phyloP scores from a whole-genome alignment of 257 asterid species.

The Forsythia viridissima region DNA sequence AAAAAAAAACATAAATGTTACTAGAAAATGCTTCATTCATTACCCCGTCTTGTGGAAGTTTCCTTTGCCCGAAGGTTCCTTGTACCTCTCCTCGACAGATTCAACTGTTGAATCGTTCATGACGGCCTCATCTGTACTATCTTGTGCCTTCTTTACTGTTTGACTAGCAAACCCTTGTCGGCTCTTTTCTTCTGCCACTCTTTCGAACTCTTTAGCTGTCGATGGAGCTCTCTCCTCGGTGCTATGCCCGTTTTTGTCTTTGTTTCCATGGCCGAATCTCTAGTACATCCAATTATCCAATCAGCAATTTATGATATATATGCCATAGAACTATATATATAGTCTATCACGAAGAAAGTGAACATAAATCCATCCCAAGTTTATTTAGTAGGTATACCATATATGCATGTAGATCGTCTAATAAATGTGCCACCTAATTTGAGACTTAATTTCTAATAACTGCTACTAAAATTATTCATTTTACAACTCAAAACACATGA shows the following conservation, averaged over 20 bases:
- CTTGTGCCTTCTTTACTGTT: slow-evolving; percentile 15
- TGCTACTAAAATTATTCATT: no score
- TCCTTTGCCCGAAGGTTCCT: slow-evolving; percentile 17
- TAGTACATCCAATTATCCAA: not conserved
- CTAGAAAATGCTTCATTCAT: not conserved
- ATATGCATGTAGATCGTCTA: no score
- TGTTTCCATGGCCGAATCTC: not conserved
- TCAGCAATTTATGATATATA: not conserved
- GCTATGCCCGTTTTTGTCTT: not conserved
- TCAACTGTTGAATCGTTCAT: not conserved
- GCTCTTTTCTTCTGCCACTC: slow-evolving; percentile 29
- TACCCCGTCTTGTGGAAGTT: slow-evolving; percentile 2
- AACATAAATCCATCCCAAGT: no score
- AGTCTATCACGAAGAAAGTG: no score
- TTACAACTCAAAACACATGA: no score
- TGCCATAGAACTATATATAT: no score
- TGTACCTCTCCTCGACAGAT: slow-evolving; percentile 14
- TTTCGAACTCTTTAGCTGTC: slow-evolving; percentile 28
- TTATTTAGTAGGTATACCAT: no score
- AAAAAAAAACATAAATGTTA: not conserved
- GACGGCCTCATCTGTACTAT: slow-evolving; percentile 5
- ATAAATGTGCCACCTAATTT: no score
- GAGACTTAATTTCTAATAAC: no score
- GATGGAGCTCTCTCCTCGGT: slow-evolving; percentile 30
- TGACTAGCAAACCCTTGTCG: slow-evolving; percentile 19